phyloP scores from a whole-genome alignment of 2,329 filamentous ascomycete species.

The Stagonosporopsis vannaccii region DNA sequence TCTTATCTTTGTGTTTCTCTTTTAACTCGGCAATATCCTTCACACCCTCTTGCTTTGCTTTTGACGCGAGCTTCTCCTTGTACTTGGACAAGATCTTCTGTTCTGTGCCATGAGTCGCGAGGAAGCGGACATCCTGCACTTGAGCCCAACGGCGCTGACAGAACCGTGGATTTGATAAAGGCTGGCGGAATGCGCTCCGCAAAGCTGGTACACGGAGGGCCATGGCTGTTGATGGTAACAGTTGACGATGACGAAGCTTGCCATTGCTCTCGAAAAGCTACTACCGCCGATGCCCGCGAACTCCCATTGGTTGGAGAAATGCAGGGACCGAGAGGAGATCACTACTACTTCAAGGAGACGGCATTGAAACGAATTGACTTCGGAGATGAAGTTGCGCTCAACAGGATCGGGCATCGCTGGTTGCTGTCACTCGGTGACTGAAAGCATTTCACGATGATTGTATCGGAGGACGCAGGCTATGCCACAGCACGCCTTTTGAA shows the following conservation, averaged over 20 bases:
- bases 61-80: constrained; percentile 80
- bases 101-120: constrained; percentile 76
- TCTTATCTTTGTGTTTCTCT: constrained; percentile 84
- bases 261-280: constrained; percentile 10
- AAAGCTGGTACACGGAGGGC: constrained; percentile 38
- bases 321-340: constrained; percentile 10
- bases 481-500: not conserved
- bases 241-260: constrained; percentile 10
- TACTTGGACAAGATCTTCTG: constrained; percentile 83
- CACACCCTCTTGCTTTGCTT: constrained; percentile 77
- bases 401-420: constrained; percentile 1
- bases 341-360: constrained; percentile 14
- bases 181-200: constrained; percentile 42
- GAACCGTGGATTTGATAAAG: constrained; percentile 36
- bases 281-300: constrained; percentile 9
- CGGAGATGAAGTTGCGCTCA: constrained; percentile 16
- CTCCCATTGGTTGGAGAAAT: constrained; percentile 14
- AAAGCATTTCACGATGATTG: not conserved
- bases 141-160: constrained; percentile 85
- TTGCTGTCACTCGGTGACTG: not conserved
- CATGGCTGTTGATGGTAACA: constrained; percentile 22
- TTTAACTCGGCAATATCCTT: constrained; percentile 78
- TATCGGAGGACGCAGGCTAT: not conserved
- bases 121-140: constrained; percentile 89
- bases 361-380: constrained; percentile 9